phyloP scores from a whole-genome alignment of 1,139 yeast species.

The Geotrichum citri-aurantii region DNA sequence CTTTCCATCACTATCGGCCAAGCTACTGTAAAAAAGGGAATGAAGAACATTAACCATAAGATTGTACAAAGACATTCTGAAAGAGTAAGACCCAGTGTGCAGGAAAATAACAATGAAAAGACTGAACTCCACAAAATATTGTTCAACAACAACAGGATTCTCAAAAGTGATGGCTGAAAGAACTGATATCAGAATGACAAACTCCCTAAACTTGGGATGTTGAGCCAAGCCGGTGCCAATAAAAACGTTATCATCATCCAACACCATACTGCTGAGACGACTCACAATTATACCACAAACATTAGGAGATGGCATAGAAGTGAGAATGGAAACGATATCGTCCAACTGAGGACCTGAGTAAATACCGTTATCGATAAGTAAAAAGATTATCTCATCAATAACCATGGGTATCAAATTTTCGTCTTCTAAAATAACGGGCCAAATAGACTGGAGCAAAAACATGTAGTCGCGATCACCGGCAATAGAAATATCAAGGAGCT shows the following conservation, averaged over 20 bases:
- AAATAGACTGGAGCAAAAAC: constrained; percentile 55
- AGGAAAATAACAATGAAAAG: constrained; percentile 65
- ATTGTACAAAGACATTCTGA: constrained; percentile 62
- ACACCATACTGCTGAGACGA: constrained; percentile 44
- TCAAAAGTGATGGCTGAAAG: constrained; percentile 69
- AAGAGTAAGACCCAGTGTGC: constrained; percentile 65
- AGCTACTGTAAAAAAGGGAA: constrained; percentile 42
- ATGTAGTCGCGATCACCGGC: constrained; percentile 39
- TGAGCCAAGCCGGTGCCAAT: constrained; percentile 41
- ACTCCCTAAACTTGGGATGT: constrained; percentile 67
- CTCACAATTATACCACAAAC: constrained; percentile 62
- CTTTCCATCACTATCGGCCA: constrained; percentile 2
- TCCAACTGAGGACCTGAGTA: constrained; percentile 21
- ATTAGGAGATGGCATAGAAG: constrained; percentile 63
- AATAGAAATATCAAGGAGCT: constrained; percentile 55
- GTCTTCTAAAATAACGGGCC: constrained; percentile 45
- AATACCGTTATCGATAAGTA: constrained; percentile 10
- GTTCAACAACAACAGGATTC: constrained; percentile 56
- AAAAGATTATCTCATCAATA: constrained; percentile 12
- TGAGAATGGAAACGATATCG: constrained; percentile 48
- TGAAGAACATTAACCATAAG: constrained; percentile 66
- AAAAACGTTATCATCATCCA: constrained; percentile 45
- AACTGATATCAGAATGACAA: constrained; percentile 61
- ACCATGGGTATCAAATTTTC: constrained; percentile 9
- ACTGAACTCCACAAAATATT: constrained; percentile 67